Conservation (phyloP, 192 early-diverging fungal genomes). For the Rhizophlyctis rosea region DNA sequence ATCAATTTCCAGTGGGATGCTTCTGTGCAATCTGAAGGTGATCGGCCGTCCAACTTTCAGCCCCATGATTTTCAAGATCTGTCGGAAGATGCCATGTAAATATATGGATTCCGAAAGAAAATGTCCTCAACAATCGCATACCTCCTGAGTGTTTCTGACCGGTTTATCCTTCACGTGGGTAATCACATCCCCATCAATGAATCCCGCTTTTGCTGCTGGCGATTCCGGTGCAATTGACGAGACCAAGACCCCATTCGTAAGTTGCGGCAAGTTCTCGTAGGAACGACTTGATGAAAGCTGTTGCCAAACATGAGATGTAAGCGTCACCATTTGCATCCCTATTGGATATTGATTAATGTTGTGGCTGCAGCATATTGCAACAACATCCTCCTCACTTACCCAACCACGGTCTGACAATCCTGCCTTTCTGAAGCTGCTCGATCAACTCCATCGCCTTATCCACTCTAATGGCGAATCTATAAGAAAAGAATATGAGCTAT, state of each 20-base stretch:
- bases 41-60: conserved; percentile 33
- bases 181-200: conserved; percentile 45
- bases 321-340: conserved; percentile 39
- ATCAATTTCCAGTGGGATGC: conserved; percentile 43
- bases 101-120: conserved; percentile 6
- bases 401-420: conserved; percentile 43
- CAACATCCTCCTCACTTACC: conserved; percentile 14
- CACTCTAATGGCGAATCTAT: conserved; percentile 47
- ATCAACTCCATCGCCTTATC: conserved; percentile 43
- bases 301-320: conserved; percentile 37
- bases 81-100: not conserved
- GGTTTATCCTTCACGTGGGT: conserved; percentile 27
- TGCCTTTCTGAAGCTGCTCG: conserved; percentile 40
- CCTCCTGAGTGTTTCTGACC: conserved; percentile 37
- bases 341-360: not conserved
- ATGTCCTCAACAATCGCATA: conserved; percentile 15
- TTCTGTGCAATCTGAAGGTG: conserved; percentile 29
- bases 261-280: conserved; percentile 17
- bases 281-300: conserved; percentile 27
- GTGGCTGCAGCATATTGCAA: not conserved
- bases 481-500: no score
- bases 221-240: conserved; percentile 31
- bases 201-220: conserved; percentile 34
- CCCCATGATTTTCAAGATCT: conserved; percentile 36
- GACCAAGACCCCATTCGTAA: conserved; percentile 34